A percentile compares a stretch with the other conserved stretches of the same genome.
Conservation (phyloP, 129 eudicot species). For the Tanacetum coccineum region DNA sequence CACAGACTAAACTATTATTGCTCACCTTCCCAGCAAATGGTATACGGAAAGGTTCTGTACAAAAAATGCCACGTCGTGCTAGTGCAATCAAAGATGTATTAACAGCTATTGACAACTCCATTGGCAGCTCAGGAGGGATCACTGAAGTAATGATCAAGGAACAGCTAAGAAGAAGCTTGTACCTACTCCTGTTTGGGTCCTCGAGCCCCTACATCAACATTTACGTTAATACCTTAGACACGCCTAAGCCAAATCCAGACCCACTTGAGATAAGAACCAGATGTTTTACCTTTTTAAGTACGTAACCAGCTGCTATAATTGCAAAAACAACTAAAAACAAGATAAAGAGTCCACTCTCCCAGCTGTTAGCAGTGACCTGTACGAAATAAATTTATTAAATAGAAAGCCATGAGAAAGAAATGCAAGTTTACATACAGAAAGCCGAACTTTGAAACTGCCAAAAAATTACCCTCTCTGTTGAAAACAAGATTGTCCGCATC, state of each 20-base stretch:
- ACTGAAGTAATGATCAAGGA: slow-evolving; percentile 94
- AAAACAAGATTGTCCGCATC: slow-evolving; percentile 92
- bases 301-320: slow-evolving; percentile 93
- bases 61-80: slow-evolving; percentile 82
- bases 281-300: slow-evolving; percentile 69
- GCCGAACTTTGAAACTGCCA: slow-evolving; percentile 2
- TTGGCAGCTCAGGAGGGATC: slow-evolving; percentile 94
- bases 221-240: not conserved
- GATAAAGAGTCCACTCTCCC: slow-evolving; percentile 95
- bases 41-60: slow-evolving; percentile 94
- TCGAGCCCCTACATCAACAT: slow-evolving; percentile 71
- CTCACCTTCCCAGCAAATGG: slow-evolving; percentile 99
- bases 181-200: slow-evolving; percentile 97
- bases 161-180: slow-evolving; percentile 88
- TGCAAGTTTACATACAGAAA: not conserved
- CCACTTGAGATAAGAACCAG: not conserved
- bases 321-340: slow-evolving; percentile 87
- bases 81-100: slow-evolving; percentile 91
- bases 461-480: slow-evolving; percentile 83
- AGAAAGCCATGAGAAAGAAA: not conserved
- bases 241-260: not conserved
- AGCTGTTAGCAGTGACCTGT: slow-evolving; percentile 96
- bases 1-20: slow-evolving; percentile 15
- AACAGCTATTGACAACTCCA: slow-evolving; percentile 98
- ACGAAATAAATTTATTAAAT: slow-evolving; percentile 12